A percentile compares a stretch with the other conserved stretches of the same genome.
These are phyloP conservation scores for Chalaropsis ovoidea DNA, from an alignment of 2,329 filamentous ascomycete species.

Conservation along the genomic window DNA sequence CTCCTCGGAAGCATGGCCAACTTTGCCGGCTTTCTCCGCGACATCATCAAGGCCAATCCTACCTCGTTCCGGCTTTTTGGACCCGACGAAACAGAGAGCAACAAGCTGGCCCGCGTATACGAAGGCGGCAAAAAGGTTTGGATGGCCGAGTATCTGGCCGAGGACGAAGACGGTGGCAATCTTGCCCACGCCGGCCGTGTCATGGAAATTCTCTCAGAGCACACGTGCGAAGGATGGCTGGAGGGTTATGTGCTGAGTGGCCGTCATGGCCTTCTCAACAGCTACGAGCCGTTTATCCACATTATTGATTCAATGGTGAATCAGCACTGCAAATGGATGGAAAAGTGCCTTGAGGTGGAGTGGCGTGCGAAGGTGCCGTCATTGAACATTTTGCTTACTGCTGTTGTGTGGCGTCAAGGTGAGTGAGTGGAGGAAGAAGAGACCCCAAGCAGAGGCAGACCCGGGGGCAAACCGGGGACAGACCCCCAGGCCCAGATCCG, in stretches of 20 bases:
- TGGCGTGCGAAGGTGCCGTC: slow-evolving; percentile 66
- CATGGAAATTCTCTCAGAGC: slow-evolving; percentile 78
- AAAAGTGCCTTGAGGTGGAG: slow-evolving; percentile 69
- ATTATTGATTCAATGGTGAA: slow-evolving; percentile 81
- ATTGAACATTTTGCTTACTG: slow-evolving; percentile 68
- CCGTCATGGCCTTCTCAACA: slow-evolving; percentile 66
- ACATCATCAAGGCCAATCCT: slow-evolving; percentile 55
- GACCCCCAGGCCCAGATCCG: too few species aligned
- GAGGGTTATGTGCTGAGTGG: slow-evolving; percentile 69
- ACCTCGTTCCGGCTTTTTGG: slow-evolving; percentile 66
- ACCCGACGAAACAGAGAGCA: slow-evolving; percentile 72
- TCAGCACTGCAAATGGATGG: slow-evolving; percentile 77
- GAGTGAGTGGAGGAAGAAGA: neutral
- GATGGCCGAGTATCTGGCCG: slow-evolving; percentile 68
- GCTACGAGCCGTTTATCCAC: slow-evolving; percentile 74
- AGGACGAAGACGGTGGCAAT: slow-evolving; percentile 66
- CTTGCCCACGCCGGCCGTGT: slow-evolving; percentile 57
- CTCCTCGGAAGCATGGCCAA: slow-evolving; percentile 57
- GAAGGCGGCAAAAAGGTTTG: slow-evolving; percentile 68
- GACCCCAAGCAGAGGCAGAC: too few species aligned
- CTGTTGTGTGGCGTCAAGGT: slow-evolving; percentile 64
- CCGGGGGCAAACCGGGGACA: too few species aligned
- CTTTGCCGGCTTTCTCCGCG: slow-evolving; percentile 56
- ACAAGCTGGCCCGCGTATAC: slow-evolving; percentile 64
- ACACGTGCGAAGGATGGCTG: slow-evolving; percentile 70